Evolutionary conservation across 2,329 filamentous ascomycete species (phyloP).

Genomic region (Neonectria faginata): DNA sequence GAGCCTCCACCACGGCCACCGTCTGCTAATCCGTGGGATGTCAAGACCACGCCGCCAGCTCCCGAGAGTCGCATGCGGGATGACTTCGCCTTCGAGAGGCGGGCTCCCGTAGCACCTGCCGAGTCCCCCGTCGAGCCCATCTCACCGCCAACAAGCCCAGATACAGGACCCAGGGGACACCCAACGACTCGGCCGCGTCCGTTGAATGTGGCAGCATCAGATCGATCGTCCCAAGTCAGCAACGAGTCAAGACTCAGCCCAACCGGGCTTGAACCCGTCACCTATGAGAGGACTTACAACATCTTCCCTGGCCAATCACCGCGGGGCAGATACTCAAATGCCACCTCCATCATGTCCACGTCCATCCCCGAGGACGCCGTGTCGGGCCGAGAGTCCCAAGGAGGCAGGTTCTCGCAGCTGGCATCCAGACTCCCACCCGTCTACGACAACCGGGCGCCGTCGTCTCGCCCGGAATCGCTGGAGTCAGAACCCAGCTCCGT

Average conservation of each 20-base stretch:
- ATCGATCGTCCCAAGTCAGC: constrained; percentile 40
- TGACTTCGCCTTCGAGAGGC: constrained; percentile 42
- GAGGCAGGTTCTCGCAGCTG: constrained; percentile 33
- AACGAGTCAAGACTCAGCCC: constrained; percentile 41
- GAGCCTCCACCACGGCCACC: constrained; percentile 52
- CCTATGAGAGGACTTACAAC: constrained; percentile 41
- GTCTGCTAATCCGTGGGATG: constrained; percentile 58
- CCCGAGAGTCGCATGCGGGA: constrained; percentile 37
- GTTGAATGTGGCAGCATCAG: constrained; percentile 31
- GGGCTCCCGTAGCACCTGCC: constrained; percentile 39
- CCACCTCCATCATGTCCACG: constrained; percentile 41
- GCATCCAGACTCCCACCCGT: constrained; percentile 30
- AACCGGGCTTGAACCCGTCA: constrained; percentile 32
- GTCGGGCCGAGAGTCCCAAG: constrained; percentile 34
- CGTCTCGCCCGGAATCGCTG: constrained; percentile 43
- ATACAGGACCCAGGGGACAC: constrained; percentile 25
- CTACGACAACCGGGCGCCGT: constrained; percentile 11
- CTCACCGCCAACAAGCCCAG: constrained; percentile 41
- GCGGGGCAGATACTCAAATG: constrained; percentile 38
- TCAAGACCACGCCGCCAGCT: constrained; percentile 41
- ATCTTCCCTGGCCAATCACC: constrained; percentile 39
- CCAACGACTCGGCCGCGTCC: constrained; percentile 32
- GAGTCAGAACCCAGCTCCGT: constrained; percentile 43
- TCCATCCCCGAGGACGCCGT: constrained; percentile 46
- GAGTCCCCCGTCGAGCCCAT: constrained; percentile 41